phyloP scores from a whole-genome alignment of 2,329 filamentous ascomycete species.

The Talaromyces sp. region DNA sequence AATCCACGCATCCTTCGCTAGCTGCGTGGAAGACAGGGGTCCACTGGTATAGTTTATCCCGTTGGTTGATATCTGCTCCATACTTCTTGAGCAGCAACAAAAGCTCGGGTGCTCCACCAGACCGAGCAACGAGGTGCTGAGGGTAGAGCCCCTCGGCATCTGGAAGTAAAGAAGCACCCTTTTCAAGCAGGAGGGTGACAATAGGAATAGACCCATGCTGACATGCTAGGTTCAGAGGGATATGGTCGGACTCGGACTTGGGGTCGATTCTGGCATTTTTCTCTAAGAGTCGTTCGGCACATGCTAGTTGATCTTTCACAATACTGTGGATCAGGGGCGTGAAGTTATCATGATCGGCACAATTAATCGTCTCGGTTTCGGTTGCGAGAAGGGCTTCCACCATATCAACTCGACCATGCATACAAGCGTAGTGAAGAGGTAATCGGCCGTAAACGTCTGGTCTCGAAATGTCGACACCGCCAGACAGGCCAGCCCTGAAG shows the following conservation, averaged over 20 bases:
- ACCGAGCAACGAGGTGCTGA: slow-evolving; percentile 92
- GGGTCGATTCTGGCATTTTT: slow-evolving; percentile 82
- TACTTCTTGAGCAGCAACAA: slow-evolving; percentile 76
- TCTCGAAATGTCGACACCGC: slow-evolving; percentile 69
- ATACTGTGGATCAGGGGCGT: slow-evolving; percentile 94
- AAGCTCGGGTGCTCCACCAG: slow-evolving; percentile 74
- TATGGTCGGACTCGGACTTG: slow-evolving; percentile 79
- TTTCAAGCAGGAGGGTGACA: slow-evolving; percentile 75
- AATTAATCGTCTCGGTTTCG: slow-evolving; percentile 70
- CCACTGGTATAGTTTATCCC: slow-evolving; percentile 96
- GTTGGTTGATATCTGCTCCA: slow-evolving; percentile 83
- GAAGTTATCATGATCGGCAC: slow-evolving; percentile 94
- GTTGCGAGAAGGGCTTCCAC: slow-evolving; percentile 66
- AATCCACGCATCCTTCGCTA: slow-evolving; percentile 89
- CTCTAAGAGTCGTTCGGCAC: slow-evolving; percentile 71
- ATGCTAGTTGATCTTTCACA: slow-evolving; percentile 76
- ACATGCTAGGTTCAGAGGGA: slow-evolving; percentile 89
- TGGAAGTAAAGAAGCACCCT: slow-evolving; percentile 75
- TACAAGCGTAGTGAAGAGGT: slow-evolving; percentile 90
- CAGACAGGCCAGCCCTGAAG: slow-evolving; percentile 67
- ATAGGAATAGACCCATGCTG: slow-evolving; percentile 85
- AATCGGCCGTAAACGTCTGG: slow-evolving; percentile 92
- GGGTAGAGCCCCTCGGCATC: slow-evolving; percentile 95
- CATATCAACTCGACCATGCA: slow-evolving; percentile 86
- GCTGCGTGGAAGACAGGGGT: slow-evolving; percentile 94